Evolutionary conservation across 805 yeast genomes (phyloP).

Genomic region (Wickerhamomyces rabaulensis): DNA sequence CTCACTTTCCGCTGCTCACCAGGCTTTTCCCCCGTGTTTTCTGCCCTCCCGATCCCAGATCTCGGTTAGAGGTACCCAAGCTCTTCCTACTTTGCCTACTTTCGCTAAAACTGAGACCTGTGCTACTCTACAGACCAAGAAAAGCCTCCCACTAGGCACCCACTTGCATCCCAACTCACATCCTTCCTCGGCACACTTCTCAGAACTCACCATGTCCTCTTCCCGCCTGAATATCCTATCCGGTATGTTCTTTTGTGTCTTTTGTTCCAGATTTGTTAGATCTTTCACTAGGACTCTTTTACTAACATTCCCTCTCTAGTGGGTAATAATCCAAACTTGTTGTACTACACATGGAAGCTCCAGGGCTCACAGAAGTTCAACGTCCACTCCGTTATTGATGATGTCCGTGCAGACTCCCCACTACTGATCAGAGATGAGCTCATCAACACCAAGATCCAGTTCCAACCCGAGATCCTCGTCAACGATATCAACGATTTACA

Average conservation of each 20-base stretch:
- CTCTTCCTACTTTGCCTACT: too few species aligned
- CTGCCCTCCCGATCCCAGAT: too few species aligned
- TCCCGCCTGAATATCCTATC: background rate
- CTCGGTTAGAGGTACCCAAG: too few species aligned
- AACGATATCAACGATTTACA: slow-evolving; percentile 9
- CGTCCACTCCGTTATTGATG: slow-evolving; percentile 36
- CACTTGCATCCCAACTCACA: too few species aligned
- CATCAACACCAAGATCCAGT: slow-evolving; percentile 25
- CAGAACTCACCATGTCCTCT: background rate
- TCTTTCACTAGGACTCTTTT: background rate
- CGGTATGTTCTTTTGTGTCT: background rate
- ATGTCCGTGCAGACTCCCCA: slow-evolving; percentile 2
- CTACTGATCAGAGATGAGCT: slow-evolving; percentile 21
- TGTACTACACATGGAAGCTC: slow-evolving; percentile 56
- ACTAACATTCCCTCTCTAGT: slow-evolving; percentile 18
- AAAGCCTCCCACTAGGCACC: too few species aligned
- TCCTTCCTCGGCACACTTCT: background rate
- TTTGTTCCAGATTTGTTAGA: background rate
- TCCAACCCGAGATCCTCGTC: slow-evolving; percentile 15
- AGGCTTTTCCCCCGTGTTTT: too few species aligned
- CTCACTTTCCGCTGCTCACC: too few species aligned
- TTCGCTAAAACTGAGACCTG: too few species aligned
- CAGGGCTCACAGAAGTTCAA: slow-evolving; percentile 38
- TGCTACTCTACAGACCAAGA: too few species aligned
- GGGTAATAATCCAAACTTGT: slow-evolving; percentile 54